Evolutionary conservation across 805 yeast species (phyloP).

Genomic region (Starmerella stigmatis): DNA sequence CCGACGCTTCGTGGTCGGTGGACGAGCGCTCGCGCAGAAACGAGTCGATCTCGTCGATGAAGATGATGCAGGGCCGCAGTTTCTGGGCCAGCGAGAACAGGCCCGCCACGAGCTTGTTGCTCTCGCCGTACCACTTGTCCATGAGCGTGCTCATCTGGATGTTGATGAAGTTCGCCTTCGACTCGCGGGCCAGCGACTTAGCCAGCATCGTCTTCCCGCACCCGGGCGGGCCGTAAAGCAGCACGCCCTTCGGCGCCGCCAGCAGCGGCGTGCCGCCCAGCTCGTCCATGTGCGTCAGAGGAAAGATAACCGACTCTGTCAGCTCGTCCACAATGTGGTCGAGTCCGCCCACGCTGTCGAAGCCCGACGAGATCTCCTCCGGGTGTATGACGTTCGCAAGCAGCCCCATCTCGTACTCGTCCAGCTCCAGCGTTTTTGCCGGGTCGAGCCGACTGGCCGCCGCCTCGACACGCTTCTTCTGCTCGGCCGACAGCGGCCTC

Average conservation of each 20-base stretch:
- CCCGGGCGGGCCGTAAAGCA: constrained; percentile 92
- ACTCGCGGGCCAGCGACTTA: constrained; percentile 83
- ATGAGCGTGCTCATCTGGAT: constrained; percentile 85
- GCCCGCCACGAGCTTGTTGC: constrained; percentile 88
- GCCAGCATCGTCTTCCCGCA: constrained; percentile 98
- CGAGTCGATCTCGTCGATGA: constrained; percentile 93
- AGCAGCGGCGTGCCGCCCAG: constrained; percentile 56
- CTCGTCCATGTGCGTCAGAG: constrained; percentile 43
- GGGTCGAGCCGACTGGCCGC: constrained; percentile 61
- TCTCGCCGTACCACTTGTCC: constrained; percentile 98
- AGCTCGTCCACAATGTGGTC: constrained; percentile 73
- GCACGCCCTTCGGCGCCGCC: constrained; percentile 89
- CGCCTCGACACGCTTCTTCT: constrained; percentile 49
- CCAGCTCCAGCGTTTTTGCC: constrained; percentile 42
- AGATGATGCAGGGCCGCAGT: constrained; percentile 86
- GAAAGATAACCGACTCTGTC: constrained; percentile 78
- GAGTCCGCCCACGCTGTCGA: constrained; percentile 82
- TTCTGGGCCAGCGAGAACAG: constrained; percentile 81
- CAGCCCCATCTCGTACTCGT: constrained; percentile 67
- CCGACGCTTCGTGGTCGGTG: constrained; percentile 88
- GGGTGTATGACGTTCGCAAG: constrained; percentile 74
- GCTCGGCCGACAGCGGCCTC: constrained; percentile 43
- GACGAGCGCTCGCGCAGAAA: constrained; percentile 77
- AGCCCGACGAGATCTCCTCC: constrained; percentile 63
- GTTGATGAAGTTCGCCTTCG: constrained; percentile 83